A percentile compares a stretch with the other conserved stretches of the same genome.
phyloP scores from a whole-genome alignment of 805 yeast species.

The Middelhovenomyces tepae region DNA sequence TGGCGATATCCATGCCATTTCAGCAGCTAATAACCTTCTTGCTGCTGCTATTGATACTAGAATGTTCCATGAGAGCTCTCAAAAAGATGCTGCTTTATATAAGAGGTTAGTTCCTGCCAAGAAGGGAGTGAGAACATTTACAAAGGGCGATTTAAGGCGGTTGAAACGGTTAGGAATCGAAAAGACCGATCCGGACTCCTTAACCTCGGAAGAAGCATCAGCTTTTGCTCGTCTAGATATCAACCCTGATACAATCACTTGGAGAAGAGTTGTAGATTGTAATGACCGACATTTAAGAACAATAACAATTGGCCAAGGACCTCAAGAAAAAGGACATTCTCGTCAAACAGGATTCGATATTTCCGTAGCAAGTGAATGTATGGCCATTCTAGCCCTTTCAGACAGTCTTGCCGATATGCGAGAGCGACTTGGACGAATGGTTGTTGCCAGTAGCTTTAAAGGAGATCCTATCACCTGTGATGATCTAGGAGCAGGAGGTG shows the following conservation, averaged over 20 bases:
- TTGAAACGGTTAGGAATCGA: conserved; percentile 68
- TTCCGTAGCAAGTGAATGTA: conserved; percentile 91
- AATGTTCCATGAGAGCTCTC: conserved; percentile 89
- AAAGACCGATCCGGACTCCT: conserved; percentile 67
- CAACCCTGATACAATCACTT: conserved; percentile 82
- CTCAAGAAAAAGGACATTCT: conserved; percentile 83
- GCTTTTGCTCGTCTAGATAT: conserved; percentile 77
- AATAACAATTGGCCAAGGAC: conserved; percentile 82
- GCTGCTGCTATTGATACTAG: conserved; percentile 97
- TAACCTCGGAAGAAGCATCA: conserved; percentile 65
- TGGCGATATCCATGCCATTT: conserved; percentile 95
- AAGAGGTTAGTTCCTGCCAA: conserved; percentile 78
- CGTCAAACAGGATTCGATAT: conserved; percentile 91
- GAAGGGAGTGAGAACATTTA: conserved; percentile 68
- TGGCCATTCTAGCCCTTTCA: conserved; percentile 89
- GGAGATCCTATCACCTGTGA: conserved; percentile 89
- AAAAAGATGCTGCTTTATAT: conserved; percentile 70
- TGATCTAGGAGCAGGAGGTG: conserved; percentile 93
- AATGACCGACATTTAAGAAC: conserved; percentile 89
- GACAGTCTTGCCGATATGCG: conserved; percentile 76
- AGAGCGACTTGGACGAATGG: conserved; percentile 77
- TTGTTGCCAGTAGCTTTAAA: conserved; percentile 67
- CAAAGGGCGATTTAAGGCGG: conserved; percentile 69
- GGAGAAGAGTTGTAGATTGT: conserved; percentile 90
- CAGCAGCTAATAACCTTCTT: conserved; percentile 85